Base-by-base conservation (phyloP, 1,284 basidiomycete species). In the Tilletia horrida region DNA sequence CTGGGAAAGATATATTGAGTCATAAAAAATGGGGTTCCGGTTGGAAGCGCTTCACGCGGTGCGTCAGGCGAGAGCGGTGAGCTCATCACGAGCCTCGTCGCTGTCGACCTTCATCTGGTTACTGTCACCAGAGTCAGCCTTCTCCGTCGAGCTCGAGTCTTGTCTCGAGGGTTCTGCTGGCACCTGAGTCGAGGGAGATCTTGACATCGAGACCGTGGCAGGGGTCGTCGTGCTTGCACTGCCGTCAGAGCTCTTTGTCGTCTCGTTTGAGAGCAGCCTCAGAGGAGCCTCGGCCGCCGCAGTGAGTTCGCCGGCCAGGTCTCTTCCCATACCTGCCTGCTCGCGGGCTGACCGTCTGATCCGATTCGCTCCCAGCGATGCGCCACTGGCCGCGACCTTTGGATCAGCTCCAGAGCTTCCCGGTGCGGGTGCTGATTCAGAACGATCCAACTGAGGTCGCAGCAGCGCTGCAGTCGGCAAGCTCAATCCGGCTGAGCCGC, bases 261-360 rank as follows among this genome's bases (percentile, higher is more conserved):
- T 40, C 35, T 40, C 35, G 11, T 40, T 40, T 4, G 35, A 40
- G 11, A 35, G 27, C 29, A 59, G 27, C 8, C 55, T 31, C 29
- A 59, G 27, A 2, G 55, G 55, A 25, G 55, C 55, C 4, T 59
- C 31, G 8, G 55, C 55, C 23, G 55, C 55, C 25, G 55, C 55
- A 59, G 27, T 59, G 31, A 78, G 64, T 50, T 78, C 76, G n/a
- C 73, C 74, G 13, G 75, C 73, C 16, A 79, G 68, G 47, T 79
- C 77, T 23, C 76, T 65, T n/a, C 77, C 77, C 48, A 79, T 62
- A 1, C 77, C 77, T 2, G 72, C 77, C 62, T 79, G 77, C 59
- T 74, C 76, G 43, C 77, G 70, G 43, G 69, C 72, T 14, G 73
- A 73, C 0, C 74, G 59, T n/a, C 76, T 67, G 25, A 78, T 68